Base-by-base conservation (phyloP, 805 yeast genomes). In the Wickerhamomyces sydowiorum region DNA sequence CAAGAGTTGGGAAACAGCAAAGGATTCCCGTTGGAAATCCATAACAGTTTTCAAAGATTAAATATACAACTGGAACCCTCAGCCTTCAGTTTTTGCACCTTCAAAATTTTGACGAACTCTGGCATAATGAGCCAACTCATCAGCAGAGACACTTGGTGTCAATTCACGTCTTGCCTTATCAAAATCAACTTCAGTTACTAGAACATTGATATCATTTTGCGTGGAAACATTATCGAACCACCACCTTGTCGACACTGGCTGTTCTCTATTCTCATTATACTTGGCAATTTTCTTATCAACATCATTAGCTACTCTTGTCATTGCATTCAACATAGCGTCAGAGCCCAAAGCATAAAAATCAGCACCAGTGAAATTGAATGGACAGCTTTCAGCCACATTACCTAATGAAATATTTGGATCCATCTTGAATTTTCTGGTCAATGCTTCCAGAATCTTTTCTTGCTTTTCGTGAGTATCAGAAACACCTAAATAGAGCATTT, bases 301-400 rank as follows among this genome's bases (percentile, higher is more conserved):
- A 28, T 73, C 77, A 8, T 70, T 70, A 1, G 98, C 96, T 0
- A 83, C 80, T 51, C 98, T 69, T 1, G 93, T 86, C 97, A 93
- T 91, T 2, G 98, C 96, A 61, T 88, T 88, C 52, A 91, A 72
- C 93, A 91, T 88, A 0, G 98, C 86, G 62, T 93, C 98, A 0
- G 96, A 85, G 58, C 97, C 88, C 45, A 93, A 67, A 0, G 98
- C 99, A 62, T 93, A 93, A 64, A 93, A 91, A 61, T 93, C 99
- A 4, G 99, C 99, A 49, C 99, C 99, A 0, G 99, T 91, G 58
- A 80, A 90, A n/a, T 87, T 88, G 58, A 80, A 88, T 0, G 96
- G 86, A 64, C 97, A 89, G 7, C 65, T 61, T 15, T 73, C 70
- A 0, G 96, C 91, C 21, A 93, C 64, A 7, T 56, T 54, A 3